Base-by-base conservation (phyloP, 225 moss, liverwort and hornwort genomes). In the Sphagnum tenellum region DNA sequence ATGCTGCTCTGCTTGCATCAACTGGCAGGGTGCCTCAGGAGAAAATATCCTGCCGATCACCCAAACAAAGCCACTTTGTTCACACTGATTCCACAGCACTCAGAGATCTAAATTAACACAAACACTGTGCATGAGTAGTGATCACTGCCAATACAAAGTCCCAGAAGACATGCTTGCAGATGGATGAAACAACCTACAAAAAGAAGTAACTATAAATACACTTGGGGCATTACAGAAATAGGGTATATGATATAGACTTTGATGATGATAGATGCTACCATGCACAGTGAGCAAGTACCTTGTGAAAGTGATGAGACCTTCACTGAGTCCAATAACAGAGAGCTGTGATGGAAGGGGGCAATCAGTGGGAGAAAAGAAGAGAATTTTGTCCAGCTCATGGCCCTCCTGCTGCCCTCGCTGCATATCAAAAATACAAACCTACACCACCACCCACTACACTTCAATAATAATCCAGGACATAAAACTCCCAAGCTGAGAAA, bases 331-430 rank as follows among this genome's bases (percentile, higher is more conserved):
- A 59, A 94, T 71, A 53, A 94, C 80, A 46, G 93, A 89, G 29
- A 94, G 86, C 73, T 94, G 89, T 8, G 82, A 76, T 13, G 88
- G 88, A 29, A 90, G 67, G 7, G 89, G 86, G 63, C 88, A 90
- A 52, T 71, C 78, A 54, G 81, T 5, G 5, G 88, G 90, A 6
- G 65, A 90, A 71, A 88, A 94, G 72, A 88, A 88, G 44, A 89
- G 81, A 52, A 94, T 94, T 64, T 94, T 90, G 69, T 90, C 93
- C 59, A 94, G 84, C 78, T 94, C 93, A 69, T 94, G 89, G 14
- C 93, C 89, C 72, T 94, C 93, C 59, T 84, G 83, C 64, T 84
- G 79, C 7, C 93, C 93, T 75, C 88, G 88, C 51, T 76, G 78
- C 94, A 88, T 90, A 68, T 88, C 88, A 61, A 94, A 94, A 5